Percentiles rank a stretch among this genome's conserved stretches.
These are phyloP conservation scores for Venustampulla echinocandica DNA, from an alignment of 495 filamentous ascomycete genomes.

Conservation along the genomic window DNA sequence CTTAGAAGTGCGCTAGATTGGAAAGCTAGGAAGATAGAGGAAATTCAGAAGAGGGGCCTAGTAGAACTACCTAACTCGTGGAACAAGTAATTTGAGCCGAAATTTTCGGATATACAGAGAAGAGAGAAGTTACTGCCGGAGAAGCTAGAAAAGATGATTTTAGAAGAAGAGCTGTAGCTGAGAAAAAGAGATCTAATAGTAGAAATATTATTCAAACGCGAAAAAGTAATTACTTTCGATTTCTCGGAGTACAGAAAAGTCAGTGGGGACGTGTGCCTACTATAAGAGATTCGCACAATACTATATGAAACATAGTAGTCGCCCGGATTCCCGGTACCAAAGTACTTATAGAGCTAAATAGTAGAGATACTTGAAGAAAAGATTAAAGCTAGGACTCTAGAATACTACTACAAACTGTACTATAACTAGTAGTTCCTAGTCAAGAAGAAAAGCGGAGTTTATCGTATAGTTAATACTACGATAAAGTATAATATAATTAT, in stretches of 20 bases:
- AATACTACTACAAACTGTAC: neutral
- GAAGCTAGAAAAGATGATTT: neutral
- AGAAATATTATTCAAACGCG: neutral
- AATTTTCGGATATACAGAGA: neutral
- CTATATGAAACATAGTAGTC: neutral
- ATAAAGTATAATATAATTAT: slow-evolving; percentile 1
- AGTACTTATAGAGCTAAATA: neutral
- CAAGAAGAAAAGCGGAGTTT: neutral
- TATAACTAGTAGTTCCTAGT: neutral
- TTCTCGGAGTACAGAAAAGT: neutral
- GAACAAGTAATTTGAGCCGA: neutral
- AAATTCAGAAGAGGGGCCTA: neutral
- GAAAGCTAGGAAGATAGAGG: neutral
- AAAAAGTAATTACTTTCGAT: neutral
- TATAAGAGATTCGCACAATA: neutral
- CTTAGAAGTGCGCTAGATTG: neutral
- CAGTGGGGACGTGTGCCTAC: neutral
- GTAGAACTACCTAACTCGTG: neutral
- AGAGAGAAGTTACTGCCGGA: neutral
- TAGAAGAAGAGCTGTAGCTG: neutral
- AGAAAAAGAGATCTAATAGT: neutral
- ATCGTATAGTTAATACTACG: neutral
- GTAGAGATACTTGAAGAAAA: neutral
- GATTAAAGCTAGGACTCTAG: neutral
- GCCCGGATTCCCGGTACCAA: neutral